Evolutionary conservation across 345 rosid genomes (phyloP).

Genomic region (Durio zibethinus): DNA sequence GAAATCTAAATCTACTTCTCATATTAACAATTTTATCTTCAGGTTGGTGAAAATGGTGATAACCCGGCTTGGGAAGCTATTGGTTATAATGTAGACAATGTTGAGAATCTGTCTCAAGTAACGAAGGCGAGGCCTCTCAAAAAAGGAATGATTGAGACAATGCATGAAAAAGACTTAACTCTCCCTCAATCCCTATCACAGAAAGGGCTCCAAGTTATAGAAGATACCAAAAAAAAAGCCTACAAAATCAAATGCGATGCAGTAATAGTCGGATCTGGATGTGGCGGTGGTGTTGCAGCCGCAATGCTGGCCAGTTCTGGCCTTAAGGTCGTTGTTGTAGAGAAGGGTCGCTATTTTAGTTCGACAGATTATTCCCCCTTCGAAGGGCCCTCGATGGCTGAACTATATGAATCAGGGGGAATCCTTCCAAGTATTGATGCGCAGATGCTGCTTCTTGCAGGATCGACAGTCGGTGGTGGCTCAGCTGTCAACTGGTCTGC

Average conservation of each 20-base stretch:
- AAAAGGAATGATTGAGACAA: slow-evolving; percentile 65
- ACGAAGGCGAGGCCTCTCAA: slow-evolving; percentile 59
- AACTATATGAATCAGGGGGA: slow-evolving; percentile 70
- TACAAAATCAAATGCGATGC: slow-evolving; percentile 70
- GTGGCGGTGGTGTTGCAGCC: slow-evolving; percentile 95
- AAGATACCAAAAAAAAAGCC: slow-evolving; percentile 23
- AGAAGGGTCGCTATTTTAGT: slow-evolving; percentile 76
- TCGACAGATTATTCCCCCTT: slow-evolving; percentile 47
- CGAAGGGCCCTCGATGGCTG: slow-evolving; percentile 59
- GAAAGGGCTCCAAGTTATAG: slow-evolving; percentile 52
- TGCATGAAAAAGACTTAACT: slow-evolving; percentile 39
- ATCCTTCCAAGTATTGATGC: slow-evolving; percentile 42
- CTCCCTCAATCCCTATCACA: slow-evolving; percentile 43
- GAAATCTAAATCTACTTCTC: not conserved
- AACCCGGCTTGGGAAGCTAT: slow-evolving; percentile 83
- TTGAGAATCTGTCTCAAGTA: slow-evolving; percentile 10
- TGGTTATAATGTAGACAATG: slow-evolving; percentile 37
- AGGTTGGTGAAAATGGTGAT: slow-evolving; percentile 57
- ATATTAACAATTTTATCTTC: slow-evolving; percentile 7
- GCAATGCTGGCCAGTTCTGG: slow-evolving; percentile 74
- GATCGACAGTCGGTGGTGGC: slow-evolving; percentile 85
- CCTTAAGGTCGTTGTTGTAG: slow-evolving; percentile 63
- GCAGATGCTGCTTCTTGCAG: slow-evolving; percentile 49
- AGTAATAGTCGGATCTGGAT: slow-evolving; percentile 77
- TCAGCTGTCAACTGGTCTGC: slow-evolving; percentile 94